Conservation (phyloP, 2,329 filamentous ascomycete genomes). For the Arthrobotrys entomopaga region DNA sequence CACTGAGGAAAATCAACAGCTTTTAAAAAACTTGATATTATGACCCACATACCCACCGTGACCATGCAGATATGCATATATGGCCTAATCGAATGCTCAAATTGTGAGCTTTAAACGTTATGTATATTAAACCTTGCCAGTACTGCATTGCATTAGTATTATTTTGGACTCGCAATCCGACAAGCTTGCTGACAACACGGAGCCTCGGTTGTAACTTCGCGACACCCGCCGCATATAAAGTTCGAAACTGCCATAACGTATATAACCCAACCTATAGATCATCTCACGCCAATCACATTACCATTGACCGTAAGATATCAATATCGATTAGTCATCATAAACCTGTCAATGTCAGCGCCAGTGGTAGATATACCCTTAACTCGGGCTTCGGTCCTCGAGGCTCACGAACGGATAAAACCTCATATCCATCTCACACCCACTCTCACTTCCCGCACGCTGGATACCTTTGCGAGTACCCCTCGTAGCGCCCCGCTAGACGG, state of each 20-base stretch:
- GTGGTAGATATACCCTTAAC: constrained; percentile 71
- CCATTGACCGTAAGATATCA: neutral
- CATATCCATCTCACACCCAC: constrained; percentile 87
- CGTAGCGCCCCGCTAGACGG: constrained; percentile 69
- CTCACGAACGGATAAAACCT: constrained; percentile 76
- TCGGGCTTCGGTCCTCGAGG: constrained; percentile 75
- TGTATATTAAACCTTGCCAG: too few relatives aligned
- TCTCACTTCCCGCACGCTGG: constrained; percentile 79
- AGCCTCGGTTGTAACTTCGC: neutral
- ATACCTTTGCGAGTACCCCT: constrained; percentile 77
- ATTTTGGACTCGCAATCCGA: too few relatives aligned
- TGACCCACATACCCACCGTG: neutral
- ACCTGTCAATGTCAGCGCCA: constrained; percentile 11
- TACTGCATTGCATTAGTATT: too few relatives aligned
- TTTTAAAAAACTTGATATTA: neutral
- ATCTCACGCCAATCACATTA: too few relatives aligned
- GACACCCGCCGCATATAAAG: constrained; percentile 7
- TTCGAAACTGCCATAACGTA: neutral
- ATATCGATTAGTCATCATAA: too few relatives aligned
- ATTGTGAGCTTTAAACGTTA: neutral
- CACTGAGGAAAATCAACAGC: neutral
- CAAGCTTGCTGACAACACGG: neutral
- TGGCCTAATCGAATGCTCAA: neutral
- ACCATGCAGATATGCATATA: neutral
- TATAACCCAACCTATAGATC: neutral